Evolutionary conservation across 2,329 filamentous ascomycete species (phyloP).

Genomic region (Cordyceps militaris): DNA sequence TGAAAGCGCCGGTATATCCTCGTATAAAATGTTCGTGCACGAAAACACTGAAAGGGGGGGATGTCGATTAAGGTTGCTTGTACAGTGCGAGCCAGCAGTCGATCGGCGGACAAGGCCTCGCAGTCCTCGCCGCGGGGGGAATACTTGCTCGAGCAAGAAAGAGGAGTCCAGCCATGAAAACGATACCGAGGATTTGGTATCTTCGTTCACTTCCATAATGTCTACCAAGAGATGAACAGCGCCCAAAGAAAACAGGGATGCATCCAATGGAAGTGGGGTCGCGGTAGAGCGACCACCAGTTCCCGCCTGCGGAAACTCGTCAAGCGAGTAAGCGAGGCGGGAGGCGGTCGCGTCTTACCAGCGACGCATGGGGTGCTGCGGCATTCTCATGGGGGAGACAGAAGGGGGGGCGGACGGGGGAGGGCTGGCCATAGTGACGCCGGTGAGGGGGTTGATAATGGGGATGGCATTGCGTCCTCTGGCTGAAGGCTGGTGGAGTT

Average conservation of each 20-base stretch:
- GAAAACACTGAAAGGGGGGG: constrained; percentile 23
- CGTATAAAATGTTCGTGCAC: constrained; percentile 24
- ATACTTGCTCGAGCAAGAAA: constrained; percentile 17
- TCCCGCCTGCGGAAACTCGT: constrained; percentile 23
- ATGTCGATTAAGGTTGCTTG: constrained; percentile 44
- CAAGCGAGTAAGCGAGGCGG: constrained; percentile 26
- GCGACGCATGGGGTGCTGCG: constrained; percentile 43
- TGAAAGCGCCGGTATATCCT: constrained; percentile 31
- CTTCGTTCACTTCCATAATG: constrained; percentile 21
- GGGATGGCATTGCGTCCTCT: constrained; percentile 92
- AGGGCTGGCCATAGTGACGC: constrained; percentile 81
- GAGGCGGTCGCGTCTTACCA: constrained; percentile 37
- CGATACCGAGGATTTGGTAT: constrained; percentile 29
- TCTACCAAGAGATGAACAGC: constrained; percentile 43
- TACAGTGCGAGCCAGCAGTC: constrained; percentile 28
- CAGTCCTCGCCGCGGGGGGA: constrained; percentile 1
- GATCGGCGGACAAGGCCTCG: constrained; percentile 4
- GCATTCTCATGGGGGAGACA: constrained; percentile 56
- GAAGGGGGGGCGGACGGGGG: constrained; percentile 71
- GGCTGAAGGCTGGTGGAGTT: constrained; percentile 84
- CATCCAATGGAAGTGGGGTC: constrained; percentile 13
- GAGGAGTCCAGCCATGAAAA: constrained; percentile 32
- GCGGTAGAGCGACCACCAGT: constrained; percentile 22
- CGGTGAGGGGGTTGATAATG: constrained; percentile 92
- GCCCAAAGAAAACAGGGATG: background rate